A percentile compares a stretch with the other conserved stretches of the same genome.
Conservation (phyloP, 1,284 basidiomycete species). For the Porodaedalea pini region DNA sequence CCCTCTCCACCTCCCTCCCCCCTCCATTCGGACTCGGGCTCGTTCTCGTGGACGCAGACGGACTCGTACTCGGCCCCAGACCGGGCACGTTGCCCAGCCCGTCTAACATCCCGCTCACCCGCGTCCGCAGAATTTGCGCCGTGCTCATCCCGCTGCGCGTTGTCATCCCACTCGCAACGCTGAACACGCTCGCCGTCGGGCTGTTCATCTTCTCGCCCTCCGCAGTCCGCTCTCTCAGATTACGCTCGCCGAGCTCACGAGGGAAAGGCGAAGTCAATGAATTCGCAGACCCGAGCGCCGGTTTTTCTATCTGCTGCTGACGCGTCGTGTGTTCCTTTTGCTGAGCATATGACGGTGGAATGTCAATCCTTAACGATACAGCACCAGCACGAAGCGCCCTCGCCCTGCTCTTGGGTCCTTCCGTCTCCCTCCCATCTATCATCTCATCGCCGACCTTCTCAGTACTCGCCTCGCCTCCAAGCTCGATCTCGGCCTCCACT, state of each 20-base stretch:
- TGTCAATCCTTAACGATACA: slow-evolving; percentile 8
- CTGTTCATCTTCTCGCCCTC: slow-evolving; percentile 5
- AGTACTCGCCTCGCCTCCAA: not conserved
- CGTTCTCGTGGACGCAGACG: not conserved
- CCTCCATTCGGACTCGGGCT: not conserved
- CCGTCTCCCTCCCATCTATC: too few relatives aligned
- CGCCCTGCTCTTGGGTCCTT: not conserved
- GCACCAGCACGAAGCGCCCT: not conserved
- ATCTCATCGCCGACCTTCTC: not conserved
- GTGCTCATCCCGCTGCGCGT: slow-evolving; percentile 16
- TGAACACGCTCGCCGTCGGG: slow-evolving; percentile 16
- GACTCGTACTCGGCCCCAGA: not conserved
- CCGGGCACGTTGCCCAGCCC: not conserved
- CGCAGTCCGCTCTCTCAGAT: not conserved
- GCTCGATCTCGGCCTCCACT: not conserved
- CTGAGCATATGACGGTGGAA: slow-evolving; percentile 2
- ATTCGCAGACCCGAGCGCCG: not conserved
- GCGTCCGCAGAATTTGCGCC: slow-evolving; percentile 9
- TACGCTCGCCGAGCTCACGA: not conserved
- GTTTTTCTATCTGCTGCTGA: not conserved
- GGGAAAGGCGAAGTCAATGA: not conserved
- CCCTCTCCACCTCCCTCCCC: not conserved
- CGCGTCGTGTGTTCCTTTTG: not conserved
- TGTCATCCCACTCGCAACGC: slow-evolving; percentile 5
- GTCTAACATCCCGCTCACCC: slow-evolving; percentile 11